Percentiles rank a stretch among this genome's conserved stretches.
phyloP scores from a whole-genome alignment of 2,329 filamentous ascomycete species.

The Colletotrichum sp. region DNA sequence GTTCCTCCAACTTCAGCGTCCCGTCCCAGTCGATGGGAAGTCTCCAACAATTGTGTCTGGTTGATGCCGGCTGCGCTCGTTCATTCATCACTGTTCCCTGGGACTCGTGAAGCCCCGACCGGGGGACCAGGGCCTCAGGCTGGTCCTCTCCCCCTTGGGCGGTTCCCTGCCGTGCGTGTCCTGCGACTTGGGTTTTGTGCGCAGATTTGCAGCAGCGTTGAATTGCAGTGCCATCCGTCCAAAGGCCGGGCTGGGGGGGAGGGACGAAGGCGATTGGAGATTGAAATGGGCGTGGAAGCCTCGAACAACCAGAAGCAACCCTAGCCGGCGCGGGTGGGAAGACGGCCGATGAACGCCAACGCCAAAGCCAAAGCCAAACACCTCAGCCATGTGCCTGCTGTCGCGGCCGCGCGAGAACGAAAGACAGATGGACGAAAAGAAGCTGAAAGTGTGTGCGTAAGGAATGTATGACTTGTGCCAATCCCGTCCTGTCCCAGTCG shows the following conservation, averaged over 20 bases:
- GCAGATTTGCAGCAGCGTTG: background rate
- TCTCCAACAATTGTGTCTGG: conserved; percentile 15
- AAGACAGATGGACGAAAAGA: background rate
- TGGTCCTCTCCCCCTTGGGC: background rate
- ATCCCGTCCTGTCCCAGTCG: conserved; percentile 6
- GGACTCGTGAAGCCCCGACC: background rate
- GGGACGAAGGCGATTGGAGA: background rate
- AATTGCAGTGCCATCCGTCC: background rate
- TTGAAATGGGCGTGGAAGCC: background rate
- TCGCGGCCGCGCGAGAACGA: background rate
- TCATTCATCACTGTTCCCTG: conserved; percentile 10
- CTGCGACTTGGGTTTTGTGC: background rate
- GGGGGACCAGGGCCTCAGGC: conserved; percentile 9
- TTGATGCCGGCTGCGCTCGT: conserved; percentile 16
- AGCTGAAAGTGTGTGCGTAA: background rate
- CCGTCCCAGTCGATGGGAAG: conserved; percentile 6
- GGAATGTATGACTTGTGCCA: background rate
- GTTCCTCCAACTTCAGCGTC: conserved; percentile 1
- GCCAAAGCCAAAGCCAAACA: background rate
- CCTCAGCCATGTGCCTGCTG: background rate
- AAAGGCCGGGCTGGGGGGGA: background rate
- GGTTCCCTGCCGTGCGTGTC: background rate
- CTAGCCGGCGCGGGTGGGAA: background rate
- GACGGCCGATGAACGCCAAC: background rate
- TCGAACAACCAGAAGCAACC: background rate